Percentiles rank a stretch among this genome's conserved stretches.
Conservation (phyloP, 2,329 filamentous ascomycete genomes). For the Chalaropsis thielavioides region DNA sequence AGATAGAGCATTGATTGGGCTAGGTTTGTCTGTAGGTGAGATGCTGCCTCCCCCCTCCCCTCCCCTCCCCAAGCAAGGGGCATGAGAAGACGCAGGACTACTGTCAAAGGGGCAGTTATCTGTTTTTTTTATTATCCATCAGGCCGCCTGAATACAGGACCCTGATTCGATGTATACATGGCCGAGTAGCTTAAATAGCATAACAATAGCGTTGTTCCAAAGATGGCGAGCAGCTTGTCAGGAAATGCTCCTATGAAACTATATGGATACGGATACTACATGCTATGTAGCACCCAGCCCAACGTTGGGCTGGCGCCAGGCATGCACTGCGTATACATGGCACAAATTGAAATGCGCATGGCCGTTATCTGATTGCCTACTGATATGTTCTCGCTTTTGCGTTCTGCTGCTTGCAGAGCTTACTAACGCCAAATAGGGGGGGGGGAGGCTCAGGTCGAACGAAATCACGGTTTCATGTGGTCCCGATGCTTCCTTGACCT, state of each 20-base stretch:
- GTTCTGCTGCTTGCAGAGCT: background rate
- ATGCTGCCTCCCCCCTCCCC: too few species aligned
- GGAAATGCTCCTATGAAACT: too few species aligned
- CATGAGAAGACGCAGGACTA: background rate
- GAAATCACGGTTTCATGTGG: background rate
- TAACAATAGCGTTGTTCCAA: too few species aligned
- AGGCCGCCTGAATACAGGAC: background rate
- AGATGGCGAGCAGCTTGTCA: too few species aligned
- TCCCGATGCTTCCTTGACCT: background rate
- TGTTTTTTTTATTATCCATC: background rate
- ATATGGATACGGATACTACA: background rate
- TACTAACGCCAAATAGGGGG: background rate
- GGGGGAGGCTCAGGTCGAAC: background rate
- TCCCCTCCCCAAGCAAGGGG: background rate
- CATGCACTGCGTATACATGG: background rate
- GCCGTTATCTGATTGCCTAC: too few species aligned
- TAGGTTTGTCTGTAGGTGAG: background rate
- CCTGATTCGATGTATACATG: background rate
- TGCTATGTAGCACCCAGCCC: background rate
- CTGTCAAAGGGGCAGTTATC: too few species aligned
- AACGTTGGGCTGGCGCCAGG: background rate
- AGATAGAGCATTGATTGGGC: constrained; percentile 14
- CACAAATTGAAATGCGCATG: background rate
- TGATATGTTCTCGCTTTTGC: background rate
- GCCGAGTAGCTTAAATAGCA: too few species aligned